Evolutionary conservation across 345 rosid species (phyloP).

Genomic region (sweet orange (Citrus sinensis)): DNA sequence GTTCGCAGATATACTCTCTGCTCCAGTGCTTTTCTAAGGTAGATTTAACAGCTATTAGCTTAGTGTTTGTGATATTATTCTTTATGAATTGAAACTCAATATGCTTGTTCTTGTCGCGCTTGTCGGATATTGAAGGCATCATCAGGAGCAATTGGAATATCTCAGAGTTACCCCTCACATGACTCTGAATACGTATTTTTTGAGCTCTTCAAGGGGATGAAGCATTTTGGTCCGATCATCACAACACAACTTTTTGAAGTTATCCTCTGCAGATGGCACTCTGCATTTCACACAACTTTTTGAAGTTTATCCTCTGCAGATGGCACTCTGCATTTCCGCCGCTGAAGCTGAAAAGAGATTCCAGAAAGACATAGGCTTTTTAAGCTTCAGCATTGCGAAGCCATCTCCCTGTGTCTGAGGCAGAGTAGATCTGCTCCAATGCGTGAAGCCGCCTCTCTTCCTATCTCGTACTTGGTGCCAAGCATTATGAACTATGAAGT

Average conservation of each 20-base stretch:
- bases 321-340: no score
- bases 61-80: background rate
- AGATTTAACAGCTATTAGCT: background rate
- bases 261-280: background rate
- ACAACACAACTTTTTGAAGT: background rate
- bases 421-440: background rate
- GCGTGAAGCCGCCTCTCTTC: background rate
- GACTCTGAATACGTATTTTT: background rate
- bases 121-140: background rate
- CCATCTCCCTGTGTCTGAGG: background rate
- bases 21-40: background rate
- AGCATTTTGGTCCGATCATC: constrained; percentile 50
- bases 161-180: background rate
- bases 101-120: background rate
- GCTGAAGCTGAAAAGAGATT: background rate
- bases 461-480: background rate
- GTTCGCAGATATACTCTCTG: background rate
- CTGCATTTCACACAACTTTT: background rate
- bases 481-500: no score
- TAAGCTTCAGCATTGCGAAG: no score
- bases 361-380: no score
- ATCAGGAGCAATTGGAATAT: background rate
- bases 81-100: background rate
- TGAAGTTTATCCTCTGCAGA: background rate
- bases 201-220: constrained; percentile 36